Conservation (phyloP, 768 basidiomycete genomes). For the Lactarius vividus region DNA sequence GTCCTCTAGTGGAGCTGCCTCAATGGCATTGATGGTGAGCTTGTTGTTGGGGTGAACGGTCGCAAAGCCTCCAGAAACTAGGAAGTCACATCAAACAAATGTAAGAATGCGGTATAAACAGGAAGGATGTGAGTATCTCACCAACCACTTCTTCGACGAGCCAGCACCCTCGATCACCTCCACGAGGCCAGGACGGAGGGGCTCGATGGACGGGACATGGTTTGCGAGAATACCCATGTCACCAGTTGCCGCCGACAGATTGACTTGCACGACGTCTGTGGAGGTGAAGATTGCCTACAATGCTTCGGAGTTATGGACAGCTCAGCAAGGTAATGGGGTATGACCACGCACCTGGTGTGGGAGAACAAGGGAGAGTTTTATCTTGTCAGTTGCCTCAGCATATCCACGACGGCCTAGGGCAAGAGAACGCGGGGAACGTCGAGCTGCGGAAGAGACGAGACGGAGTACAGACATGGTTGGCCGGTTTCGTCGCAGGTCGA, state of each 20-base stretch:
- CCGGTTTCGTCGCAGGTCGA: neutral
- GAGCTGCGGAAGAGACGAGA: constrained; percentile 60
- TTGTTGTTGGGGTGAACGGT: constrained; percentile 97
- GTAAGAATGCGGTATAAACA: neutral
- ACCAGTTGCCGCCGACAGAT: constrained; percentile 88
- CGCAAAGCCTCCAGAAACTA: constrained; percentile 97
- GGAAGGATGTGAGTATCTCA: constrained; percentile 41
- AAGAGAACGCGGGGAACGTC: constrained; percentile 53
- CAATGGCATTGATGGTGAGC: constrained; percentile 94
- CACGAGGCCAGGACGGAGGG: constrained; percentile 89
- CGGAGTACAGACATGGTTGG: constrained; percentile 72
- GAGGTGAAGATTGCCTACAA: constrained; percentile 85
- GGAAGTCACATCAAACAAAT: neutral
- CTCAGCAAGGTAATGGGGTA: constrained; percentile 10
- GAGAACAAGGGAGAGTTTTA: constrained; percentile 89
- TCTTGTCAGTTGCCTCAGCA: constrained; percentile 87
- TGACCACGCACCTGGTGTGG: constrained; percentile 81
- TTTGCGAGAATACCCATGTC: constrained; percentile 99
- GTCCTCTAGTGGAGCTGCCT: constrained; percentile 87
- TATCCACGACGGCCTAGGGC: constrained; percentile 74
- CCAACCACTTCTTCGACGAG: constrained; percentile 96
- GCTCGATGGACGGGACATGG: constrained; percentile 97
- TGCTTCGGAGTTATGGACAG: constrained; percentile 15
- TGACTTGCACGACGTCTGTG: constrained; percentile 92
- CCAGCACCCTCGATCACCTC: constrained; percentile 86